Conservation (phyloP, 306 rosid genomes). For the Inga oerstediana region DNA sequence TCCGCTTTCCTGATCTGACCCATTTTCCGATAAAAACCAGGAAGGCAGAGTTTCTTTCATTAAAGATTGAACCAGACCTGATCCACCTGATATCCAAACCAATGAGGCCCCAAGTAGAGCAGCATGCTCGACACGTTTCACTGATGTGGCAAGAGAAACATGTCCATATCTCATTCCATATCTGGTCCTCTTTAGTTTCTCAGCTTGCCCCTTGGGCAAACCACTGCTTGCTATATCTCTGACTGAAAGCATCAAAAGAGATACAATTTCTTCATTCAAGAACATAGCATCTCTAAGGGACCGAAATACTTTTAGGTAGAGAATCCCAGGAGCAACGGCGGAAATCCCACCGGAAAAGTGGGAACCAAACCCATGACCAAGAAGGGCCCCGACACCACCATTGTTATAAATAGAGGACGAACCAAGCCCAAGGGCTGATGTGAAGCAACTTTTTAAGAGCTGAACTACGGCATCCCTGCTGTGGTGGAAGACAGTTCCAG, state of each 20-base stretch:
- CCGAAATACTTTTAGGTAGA: constrained; percentile 75
- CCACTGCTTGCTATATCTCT: constrained; percentile 70
- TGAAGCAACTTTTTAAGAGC: constrained; percentile 87
- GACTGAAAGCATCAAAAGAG: constrained; percentile 74
- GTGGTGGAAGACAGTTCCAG: constrained; percentile 84
- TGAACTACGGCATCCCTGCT: constrained; percentile 88
- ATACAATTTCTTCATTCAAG: constrained; percentile 73
- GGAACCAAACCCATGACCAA: constrained; percentile 76
- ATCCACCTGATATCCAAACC: constrained; percentile 89
- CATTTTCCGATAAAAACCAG: constrained; percentile 70
- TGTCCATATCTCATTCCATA: constrained; percentile 71
- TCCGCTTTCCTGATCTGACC: constrained; percentile 50
- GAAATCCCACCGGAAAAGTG: constrained; percentile 65
- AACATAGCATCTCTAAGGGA: constrained; percentile 69
- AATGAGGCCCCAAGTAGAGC: constrained; percentile 86
- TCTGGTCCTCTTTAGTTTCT: constrained; percentile 61
- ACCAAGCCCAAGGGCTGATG: constrained; percentile 78
- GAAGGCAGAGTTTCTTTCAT: constrained; percentile 80
- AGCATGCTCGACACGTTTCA: constrained; percentile 75
- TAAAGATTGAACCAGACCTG: constrained; percentile 63
- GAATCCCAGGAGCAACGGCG: constrained; percentile 93
- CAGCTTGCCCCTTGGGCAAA: constrained; percentile 51
- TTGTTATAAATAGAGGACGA: constrained; percentile 46
- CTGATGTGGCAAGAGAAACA: constrained; percentile 70
- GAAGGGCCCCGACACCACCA: constrained; percentile 82